A percentile compares a stretch with the other conserved stretches of the same genome.
These are phyloP conservation scores for Magnusiomyces starmeri DNA, from an alignment of 1,139 yeast species.

Conservation along the genomic window DNA sequence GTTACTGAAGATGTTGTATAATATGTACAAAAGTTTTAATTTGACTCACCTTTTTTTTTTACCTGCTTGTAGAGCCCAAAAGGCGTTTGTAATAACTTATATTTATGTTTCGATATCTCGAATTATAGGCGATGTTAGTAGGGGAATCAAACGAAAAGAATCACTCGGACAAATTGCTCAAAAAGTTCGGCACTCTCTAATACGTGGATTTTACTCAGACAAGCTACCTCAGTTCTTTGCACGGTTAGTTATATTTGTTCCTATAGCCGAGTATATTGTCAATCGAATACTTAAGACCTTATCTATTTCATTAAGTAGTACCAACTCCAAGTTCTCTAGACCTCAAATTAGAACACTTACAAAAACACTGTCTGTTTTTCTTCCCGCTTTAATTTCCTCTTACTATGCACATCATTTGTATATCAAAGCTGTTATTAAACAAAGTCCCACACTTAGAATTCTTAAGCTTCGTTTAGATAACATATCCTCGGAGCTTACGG, in stretches of 20 bases:
- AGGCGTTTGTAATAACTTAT: slow-evolving; percentile 37
- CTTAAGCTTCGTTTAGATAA: slow-evolving; percentile 15
- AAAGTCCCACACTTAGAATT: slow-evolving; percentile 16
- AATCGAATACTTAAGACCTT: neutral
- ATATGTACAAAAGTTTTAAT: neutral
- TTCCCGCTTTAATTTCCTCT: slow-evolving; percentile 17
- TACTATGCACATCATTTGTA: slow-evolving; percentile 16
- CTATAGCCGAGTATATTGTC: slow-evolving; percentile 19
- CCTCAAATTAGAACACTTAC: too few species aligned
- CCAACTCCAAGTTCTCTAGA: slow-evolving; percentile 7
- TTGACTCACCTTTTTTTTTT: neutral
- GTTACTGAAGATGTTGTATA: neutral
- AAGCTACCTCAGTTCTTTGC: slow-evolving; percentile 35
- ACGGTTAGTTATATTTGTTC: slow-evolving; percentile 20
- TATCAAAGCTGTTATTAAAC: slow-evolving; percentile 15
- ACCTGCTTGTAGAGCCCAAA: slow-evolving; percentile 20
- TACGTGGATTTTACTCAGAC: slow-evolving; percentile 29
- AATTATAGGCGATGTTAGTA: slow-evolving; percentile 25
- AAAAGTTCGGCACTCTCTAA: slow-evolving; percentile 20
- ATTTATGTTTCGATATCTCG: slow-evolving; percentile 36
- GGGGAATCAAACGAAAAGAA: slow-evolving; percentile 22
- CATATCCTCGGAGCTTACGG: slow-evolving; percentile 22
- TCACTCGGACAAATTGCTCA: slow-evolving; percentile 15
- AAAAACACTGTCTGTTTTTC: slow-evolving; percentile 17
- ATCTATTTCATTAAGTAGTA: neutral